phyloP scores from a whole-genome alignment of 2,329 filamentous ascomycete genomes.

The Stemphylium beticola region DNA sequence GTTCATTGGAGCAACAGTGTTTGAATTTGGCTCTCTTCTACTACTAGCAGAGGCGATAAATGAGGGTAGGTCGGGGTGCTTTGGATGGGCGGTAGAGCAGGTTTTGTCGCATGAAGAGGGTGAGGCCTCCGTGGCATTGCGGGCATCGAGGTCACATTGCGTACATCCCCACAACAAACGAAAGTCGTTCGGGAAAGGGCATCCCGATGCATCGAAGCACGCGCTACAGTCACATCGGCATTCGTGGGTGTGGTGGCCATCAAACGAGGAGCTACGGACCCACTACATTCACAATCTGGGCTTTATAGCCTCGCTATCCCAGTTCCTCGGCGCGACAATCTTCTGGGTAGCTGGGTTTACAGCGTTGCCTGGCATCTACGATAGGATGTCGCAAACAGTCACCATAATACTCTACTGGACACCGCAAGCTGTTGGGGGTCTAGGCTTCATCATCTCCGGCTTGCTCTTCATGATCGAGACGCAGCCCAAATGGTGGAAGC shows the following conservation, averaged over 20 bases:
- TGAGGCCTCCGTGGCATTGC: conserved; percentile 12
- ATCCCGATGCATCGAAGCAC: background rate
- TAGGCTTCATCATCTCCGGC: conserved; percentile 65
- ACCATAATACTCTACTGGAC: conserved; percentile 66
- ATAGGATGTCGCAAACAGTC: conserved; percentile 56
- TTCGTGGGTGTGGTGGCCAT: conserved; percentile 67
- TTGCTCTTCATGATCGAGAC: conserved; percentile 71
- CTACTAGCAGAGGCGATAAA: conserved; percentile 73
- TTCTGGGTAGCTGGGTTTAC: conserved; percentile 71
- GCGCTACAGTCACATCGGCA: background rate
- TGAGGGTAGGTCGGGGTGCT: conserved; percentile 68
- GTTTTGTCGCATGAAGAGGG: conserved; percentile 46
- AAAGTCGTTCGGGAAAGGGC: conserved; percentile 35
- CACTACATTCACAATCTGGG: conserved; percentile 69
- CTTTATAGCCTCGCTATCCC: conserved; percentile 65
- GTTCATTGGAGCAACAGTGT: conserved; percentile 71
- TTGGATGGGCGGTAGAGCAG: conserved; percentile 70
- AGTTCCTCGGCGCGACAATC: conserved; percentile 65
- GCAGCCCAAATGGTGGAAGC: conserved; percentile 67
- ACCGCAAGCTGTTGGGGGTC: conserved; percentile 67
- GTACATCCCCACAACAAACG: conserved; percentile 49
- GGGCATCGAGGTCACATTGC: conserved; percentile 31
- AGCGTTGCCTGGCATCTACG: conserved; percentile 62
- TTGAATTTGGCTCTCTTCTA: conserved; percentile 68
- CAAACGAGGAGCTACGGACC: conserved; percentile 60